Percentiles rank a stretch among this genome's conserved stretches.
These are phyloP conservation scores for Gamarada debralockiae DNA, from an alignment of 495 filamentous ascomycete genomes.

Conservation along the genomic window DNA sequence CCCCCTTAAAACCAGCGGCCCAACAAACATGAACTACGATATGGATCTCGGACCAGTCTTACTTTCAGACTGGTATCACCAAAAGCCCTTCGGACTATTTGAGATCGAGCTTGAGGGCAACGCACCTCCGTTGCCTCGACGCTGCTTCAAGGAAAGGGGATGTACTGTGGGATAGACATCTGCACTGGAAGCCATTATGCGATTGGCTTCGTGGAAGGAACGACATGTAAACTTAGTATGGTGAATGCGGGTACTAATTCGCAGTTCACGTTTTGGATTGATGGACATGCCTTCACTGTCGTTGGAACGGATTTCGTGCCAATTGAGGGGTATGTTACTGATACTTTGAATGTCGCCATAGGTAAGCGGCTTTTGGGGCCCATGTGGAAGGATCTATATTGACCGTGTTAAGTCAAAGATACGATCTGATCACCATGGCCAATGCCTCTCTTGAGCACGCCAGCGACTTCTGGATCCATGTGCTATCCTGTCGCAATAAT, in stretches of 20 bases:
- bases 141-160: background rate
- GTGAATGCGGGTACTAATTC: background rate
- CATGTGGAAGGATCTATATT: background rate
- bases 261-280: background rate
- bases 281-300: background rate
- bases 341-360: background rate
- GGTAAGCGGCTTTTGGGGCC: background rate
- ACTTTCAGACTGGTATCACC: background rate
- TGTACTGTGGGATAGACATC: background rate
- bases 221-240: background rate
- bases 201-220: background rate
- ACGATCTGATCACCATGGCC: background rate
- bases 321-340: background rate
- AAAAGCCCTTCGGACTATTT: background rate
- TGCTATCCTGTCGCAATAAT: too few species aligned
- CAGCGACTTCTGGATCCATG: background rate
- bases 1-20: background rate
- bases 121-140: background rate
- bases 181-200: background rate
- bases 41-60: background rate
- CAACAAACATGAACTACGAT: background rate
- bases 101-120: background rate
- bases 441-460: background rate
- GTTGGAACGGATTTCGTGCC: background rate
- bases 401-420: background rate